Evolutionary conservation across 805 yeast species (phyloP), one percentile per base, ranked within the genome.

Genomic region (Candida yuanshanica): DNA sequence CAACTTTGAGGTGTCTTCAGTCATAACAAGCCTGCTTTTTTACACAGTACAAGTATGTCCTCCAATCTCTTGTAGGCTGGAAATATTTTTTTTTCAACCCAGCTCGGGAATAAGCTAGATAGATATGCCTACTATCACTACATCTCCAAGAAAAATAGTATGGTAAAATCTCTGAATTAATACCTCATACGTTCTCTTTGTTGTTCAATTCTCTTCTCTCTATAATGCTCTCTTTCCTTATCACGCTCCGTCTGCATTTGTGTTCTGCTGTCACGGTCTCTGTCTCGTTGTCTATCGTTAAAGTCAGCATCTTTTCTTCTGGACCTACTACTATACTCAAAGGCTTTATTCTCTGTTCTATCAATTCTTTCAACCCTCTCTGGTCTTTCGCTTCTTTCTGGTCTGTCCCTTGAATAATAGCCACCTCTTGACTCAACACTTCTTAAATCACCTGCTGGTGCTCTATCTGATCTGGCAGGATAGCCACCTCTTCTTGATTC

Each of bases 1-100:
- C 35, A 89, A 68, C 34, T 79, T 59, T 1, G 64, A 56, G 0
- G 72, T 68, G 36, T 68, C 72, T 42, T 66, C 70, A 57, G 61
- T 60, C 54, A 49, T 53, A 25, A 6, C 24, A 24, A 13, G n/a
- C n/a, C n/a, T n/a, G n/a, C n/a, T n/a, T n/a, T n/a, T n/a, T n/a
- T n/a, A n/a, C n/a, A n/a, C n/a, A n/a, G n/a, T n/a, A n/a, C n/a
- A n/a, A n/a, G n/a, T n/a, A n/a, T n/a, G n/a, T 23, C 11, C 8
- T 23, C 25, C 11, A 23, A 8, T 9, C 11, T 23, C 11, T 23
- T 23, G 25, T 8, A 9, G 8, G 25, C 25, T 11, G 11, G 25
- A 23, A 11, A 23, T 38, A 23, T 35, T 35, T 29, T 35, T 35
- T 27, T 29, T 20, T n/a, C n/a, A n/a, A n/a, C n/a, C n/a, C n/a